Evolutionary conservation across 2,329 filamentous ascomycete species (phyloP), one percentile per base, ranked within the genome.

Genomic region (Exophiala lecanii-corni): DNA sequence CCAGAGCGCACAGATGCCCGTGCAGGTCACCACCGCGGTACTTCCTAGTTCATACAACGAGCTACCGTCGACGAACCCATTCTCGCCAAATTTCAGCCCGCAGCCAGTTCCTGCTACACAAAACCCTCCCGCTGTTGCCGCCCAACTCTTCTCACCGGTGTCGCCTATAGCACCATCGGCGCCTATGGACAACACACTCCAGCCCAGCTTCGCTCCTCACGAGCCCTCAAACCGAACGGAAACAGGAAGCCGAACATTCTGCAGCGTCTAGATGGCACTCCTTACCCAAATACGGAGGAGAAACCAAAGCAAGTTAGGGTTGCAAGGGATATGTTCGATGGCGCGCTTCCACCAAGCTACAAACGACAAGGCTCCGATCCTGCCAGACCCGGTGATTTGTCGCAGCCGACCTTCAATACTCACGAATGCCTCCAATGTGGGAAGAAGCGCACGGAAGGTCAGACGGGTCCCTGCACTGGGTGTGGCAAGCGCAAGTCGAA

Each of bases 321-420:
- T 10, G 54, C 54, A n/a, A 53, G 49, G 42, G 54, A 56, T 31
- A 56, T 56, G 54, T 47, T 51, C 39, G 46, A 51, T 39, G 54
- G 52, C 18, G 52, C 46, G 2, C 45, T 53, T 9, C 54, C 54
- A 9, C 54, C 54, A 5, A 42, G 44, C 6, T 56, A 56, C 41
- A 47, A 50, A 26, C 47, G 35, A 35, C 47, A 50, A 40, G 49
- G 36, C 17, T 43, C 49, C 13, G 38, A 45, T 47, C 31, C 36
- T 7, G 39, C 39, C n/a, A 26, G 21, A 13, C 35, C 36, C 32
- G 21, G 32, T n/a, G 39, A 36, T 25, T 36, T 36, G 15, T 9
- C 48, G 19, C 28, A 38, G 39, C 36, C 18, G n/a, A 12, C 25
- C 17, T 25, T 41, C 4, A 44, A 21, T 10, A 7, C 23, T 17